Evolutionary conservation across 208 protist species (phyloP), one percentile per base, ranked within the genome.

Genomic region (Borovskyia barvae): DNA sequence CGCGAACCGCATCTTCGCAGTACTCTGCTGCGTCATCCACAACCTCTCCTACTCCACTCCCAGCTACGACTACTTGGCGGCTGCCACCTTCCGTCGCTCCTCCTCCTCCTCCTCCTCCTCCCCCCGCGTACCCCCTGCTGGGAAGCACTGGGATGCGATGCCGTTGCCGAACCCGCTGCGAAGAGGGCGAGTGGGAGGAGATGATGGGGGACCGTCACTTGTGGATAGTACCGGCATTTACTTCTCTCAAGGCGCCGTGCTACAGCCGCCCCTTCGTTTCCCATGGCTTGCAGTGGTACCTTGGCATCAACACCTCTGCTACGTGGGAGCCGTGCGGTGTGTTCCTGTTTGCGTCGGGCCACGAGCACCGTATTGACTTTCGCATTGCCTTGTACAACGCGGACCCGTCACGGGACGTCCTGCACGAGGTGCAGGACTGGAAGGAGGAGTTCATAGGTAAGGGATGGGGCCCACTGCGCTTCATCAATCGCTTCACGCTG

Each of bases 261-360:
- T 63, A 63, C 45, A 63, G 56, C 35, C 56, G 56, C 45, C 8
- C 30, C 45, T 63, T 63, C 28, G 47, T 45, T 52, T 29, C 66
- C 14, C 35, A 36, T 30, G 36, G 30, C 8, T 32, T 76, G 3
- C 37, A 24, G 9, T 81, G 68, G 75, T 81, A 76, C 51, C 32
- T 81, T 17, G 68, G 75, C n/a, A 68, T 81, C 2, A 65, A 73
- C 28, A 45, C 56, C 43, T 43, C 56, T 25, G 19, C 32, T 4
- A n/a, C 37, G 12, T 53, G 45, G 19, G 64, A 70, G 41, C 45
- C 52, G 35, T 75, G 51, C 17, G 75, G 73, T 2, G 60, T 82
- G 0, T 82, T 76, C 52, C 66, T 82, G 51, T 82, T 82, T 35
- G 60, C 72, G n/a, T 28, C 66, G 17, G 59, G 75, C n/a, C 75